Conservation (phyloP, 805 yeast species). For the Saturnispora kantuleensis region DNA sequence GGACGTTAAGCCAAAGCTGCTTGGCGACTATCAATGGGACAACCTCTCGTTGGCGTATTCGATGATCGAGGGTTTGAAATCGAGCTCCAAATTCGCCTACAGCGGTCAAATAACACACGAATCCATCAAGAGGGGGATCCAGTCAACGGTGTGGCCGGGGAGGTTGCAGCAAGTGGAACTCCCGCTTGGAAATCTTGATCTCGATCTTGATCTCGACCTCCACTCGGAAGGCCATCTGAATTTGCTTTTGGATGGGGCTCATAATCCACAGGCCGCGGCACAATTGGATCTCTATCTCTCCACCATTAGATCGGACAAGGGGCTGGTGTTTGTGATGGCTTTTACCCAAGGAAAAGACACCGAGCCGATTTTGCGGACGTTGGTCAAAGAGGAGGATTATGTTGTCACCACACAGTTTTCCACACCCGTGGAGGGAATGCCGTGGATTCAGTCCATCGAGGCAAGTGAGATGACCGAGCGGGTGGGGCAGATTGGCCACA, state of each 20-base stretch:
- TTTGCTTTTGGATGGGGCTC: slow-evolving; percentile 82
- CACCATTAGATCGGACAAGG: slow-evolving; percentile 7
- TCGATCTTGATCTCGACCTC: background rate
- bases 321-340: slow-evolving; percentile 54
- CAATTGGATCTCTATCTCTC: slow-evolving; percentile 52
- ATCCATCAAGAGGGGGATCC: slow-evolving; percentile 41
- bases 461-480: slow-evolving; percentile 23
- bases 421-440: slow-evolving; percentile 72
- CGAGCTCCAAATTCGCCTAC: background rate
- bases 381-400: slow-evolving; percentile 50
- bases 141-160: slow-evolving; percentile 72
- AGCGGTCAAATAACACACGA: slow-evolving; percentile 13
- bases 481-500: slow-evolving; percentile 14
- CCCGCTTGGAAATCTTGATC: slow-evolving; percentile 16
- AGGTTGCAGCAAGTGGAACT: slow-evolving; percentile 46
- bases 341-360: slow-evolving; percentile 63
- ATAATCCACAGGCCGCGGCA: slow-evolving; percentile 76
- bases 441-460: slow-evolving; percentile 64
- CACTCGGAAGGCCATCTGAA: slow-evolving; percentile 16
- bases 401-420: slow-evolving; percentile 58
- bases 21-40: slow-evolving; percentile 63
- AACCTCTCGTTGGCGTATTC: slow-evolving; percentile 62
- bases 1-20: slow-evolving; percentile 38
- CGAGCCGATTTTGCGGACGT: slow-evolving; percentile 26
- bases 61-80: slow-evolving; percentile 33